Percentiles rank a stretch among this genome's conserved stretches.
Conservation (phyloP, 2,329 filamentous ascomycete genomes). For the Fusarium decemcellulare region DNA sequence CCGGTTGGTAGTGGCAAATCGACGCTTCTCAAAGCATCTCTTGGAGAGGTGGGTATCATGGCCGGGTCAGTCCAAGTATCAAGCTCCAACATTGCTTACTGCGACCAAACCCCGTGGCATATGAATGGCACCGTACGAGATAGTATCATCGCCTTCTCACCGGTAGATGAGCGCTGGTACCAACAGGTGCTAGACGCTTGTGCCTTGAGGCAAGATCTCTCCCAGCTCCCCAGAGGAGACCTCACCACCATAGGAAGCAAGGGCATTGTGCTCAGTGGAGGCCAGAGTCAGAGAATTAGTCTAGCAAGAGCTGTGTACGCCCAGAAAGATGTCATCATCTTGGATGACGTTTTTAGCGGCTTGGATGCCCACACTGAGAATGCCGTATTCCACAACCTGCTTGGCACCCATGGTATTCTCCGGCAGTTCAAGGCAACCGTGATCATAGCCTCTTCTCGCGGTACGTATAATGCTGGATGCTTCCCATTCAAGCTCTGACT, state of each 20-base stretch:
- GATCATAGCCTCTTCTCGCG: constrained; percentile 30
- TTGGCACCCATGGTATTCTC: constrained; percentile 43
- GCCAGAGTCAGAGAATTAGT: constrained; percentile 53
- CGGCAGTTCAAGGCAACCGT: constrained; percentile 23
- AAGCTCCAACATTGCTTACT: constrained; percentile 35
- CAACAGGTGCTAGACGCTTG: constrained; percentile 44
- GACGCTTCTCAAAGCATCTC: constrained; percentile 49
- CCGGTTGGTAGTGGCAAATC: constrained; percentile 56
- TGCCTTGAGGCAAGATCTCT: constrained; percentile 44
- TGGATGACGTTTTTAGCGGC: constrained; percentile 53
- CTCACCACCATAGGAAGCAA: constrained; percentile 52
- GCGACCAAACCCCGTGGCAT: constrained; percentile 46
- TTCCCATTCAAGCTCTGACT: not conserved
- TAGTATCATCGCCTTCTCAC: constrained; percentile 50
- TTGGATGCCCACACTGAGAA: constrained; percentile 48
- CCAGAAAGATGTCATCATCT: constrained; percentile 37
- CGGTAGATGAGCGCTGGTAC: constrained; percentile 49
- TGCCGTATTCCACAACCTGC: constrained; percentile 40
- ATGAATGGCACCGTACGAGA: constrained; percentile 50
- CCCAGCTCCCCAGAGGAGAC: constrained; percentile 49
- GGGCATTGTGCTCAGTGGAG: constrained; percentile 55
- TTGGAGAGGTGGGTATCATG: constrained; percentile 45
- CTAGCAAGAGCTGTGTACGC: constrained; percentile 51
- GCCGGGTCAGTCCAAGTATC: constrained; percentile 17
- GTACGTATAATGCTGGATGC: not conserved